phyloP scores from a whole-genome alignment of 2,329 filamentous ascomycete species.

The Raffaelea deltoideospora region DNA sequence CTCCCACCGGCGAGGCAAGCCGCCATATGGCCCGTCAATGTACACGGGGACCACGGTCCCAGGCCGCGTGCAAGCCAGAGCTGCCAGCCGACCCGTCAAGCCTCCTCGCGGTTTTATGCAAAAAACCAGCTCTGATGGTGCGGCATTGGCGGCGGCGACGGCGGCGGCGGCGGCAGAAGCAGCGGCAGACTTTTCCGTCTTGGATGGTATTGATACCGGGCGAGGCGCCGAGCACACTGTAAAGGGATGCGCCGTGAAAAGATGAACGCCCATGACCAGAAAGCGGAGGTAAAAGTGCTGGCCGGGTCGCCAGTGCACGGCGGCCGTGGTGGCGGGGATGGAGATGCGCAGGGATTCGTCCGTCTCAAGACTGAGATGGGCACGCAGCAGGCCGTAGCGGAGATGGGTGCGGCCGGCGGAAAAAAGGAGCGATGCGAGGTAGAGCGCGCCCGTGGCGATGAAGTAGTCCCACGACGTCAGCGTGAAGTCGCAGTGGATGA shows the following conservation, averaged over 20 bases:
- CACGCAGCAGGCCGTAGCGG: conserved; percentile 31
- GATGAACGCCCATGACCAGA: conserved; percentile 3
- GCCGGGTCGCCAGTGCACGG: conserved; percentile 32
- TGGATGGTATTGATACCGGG: too few relatives aligned
- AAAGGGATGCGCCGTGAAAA: conserved; percentile 8
- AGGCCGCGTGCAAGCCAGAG: conserved; percentile 20
- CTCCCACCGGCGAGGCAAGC: conserved; percentile 23
- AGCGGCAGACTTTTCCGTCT: too few relatives aligned
- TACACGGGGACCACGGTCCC: conserved; percentile 25
- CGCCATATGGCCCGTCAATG: conserved; percentile 45
- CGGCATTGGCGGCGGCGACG: conserved; percentile 9
- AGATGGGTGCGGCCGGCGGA: conserved; percentile 30
- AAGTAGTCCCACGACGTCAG: conserved; percentile 47
- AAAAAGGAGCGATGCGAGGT: conserved; percentile 29
- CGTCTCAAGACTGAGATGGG: conserved; percentile 23
- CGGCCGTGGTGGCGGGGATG: conserved; percentile 27
- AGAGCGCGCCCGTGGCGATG: conserved; percentile 37
- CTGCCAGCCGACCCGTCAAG: conserved; percentile 30
- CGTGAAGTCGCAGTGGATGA: conserved; percentile 41
- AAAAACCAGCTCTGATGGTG: conserved; percentile 28
- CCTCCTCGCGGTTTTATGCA: conserved; percentile 34
- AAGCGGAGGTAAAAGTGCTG: conserved; percentile 28
- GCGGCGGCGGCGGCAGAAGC: conserved; percentile 4
- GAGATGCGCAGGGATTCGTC: conserved; percentile 25
- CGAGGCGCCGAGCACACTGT: conserved; percentile 8